A percentile compares a stretch with the other conserved stretches of the same genome.
These are phyloP conservation scores for Paramecium primaurelia DNA, from an alignment of 73 alveolate genomes.

Conservation along the genomic window DNA sequence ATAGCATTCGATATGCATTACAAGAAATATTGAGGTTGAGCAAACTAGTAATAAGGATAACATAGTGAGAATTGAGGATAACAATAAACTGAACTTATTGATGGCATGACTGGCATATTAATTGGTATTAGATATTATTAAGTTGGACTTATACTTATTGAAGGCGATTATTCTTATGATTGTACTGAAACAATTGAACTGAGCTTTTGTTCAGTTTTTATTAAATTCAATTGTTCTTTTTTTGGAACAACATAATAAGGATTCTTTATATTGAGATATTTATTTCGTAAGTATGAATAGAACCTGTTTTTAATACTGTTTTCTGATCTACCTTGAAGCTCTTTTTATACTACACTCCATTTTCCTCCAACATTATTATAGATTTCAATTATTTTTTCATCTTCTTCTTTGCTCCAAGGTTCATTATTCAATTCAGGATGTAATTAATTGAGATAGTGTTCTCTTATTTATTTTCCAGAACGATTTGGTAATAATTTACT, in stretches of 20 bases:
- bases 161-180: neutral
- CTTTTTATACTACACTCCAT: conserved; percentile 89
- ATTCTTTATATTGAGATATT: conserved; percentile 32
- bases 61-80: neutral
- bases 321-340: conserved; percentile 93
- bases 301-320: conserved; percentile 91
- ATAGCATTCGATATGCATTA: neutral
- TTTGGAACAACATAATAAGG: conserved; percentile 27
- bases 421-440: conserved; percentile 13
- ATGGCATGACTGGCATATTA: neutral
- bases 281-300: conserved; percentile 60
- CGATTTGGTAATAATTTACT: neutral
- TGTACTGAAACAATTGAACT: neutral
- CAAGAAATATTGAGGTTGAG: neutral
- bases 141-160: neutral
- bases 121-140: neutral
- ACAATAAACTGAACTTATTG: neutral
- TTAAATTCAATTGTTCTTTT: neutral
- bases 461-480: neutral
- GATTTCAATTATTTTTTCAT: conserved; percentile 3
- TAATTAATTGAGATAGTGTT: neutral
- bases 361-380: conserved; percentile 79
- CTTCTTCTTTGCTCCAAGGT: conserved; percentile 16
- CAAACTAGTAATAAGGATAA: neutral
- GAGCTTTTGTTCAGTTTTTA: neutral